phyloP scores from a whole-genome alignment of 352 stramenopile species.

The Globisporangium parvum region DNA sequence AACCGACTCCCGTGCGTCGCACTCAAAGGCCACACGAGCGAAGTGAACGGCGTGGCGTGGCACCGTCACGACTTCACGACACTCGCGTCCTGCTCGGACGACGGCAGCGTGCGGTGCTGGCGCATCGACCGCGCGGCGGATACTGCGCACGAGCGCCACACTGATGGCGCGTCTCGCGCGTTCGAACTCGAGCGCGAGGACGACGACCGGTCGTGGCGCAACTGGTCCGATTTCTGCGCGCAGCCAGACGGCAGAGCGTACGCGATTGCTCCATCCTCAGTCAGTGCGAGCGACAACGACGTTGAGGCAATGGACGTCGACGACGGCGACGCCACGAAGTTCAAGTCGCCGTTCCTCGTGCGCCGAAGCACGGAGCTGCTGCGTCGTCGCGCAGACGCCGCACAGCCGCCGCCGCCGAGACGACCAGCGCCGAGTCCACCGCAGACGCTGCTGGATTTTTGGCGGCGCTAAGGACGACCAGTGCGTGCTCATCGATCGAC shows the following conservation, averaged over 20 bases:
- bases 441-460: constrained; percentile 40
- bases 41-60: constrained; percentile 69
- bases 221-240: constrained; percentile 14
- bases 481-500: neutral
- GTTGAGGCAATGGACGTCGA: constrained; percentile 12
- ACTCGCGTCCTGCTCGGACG: constrained; percentile 56
- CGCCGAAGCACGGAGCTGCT: constrained; percentile 1
- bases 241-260: constrained; percentile 14
- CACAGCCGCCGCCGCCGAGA: constrained; percentile 9
- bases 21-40: constrained; percentile 52
- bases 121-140: constrained; percentile 3
- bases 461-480: constrained; percentile 14
- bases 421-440: constrained; percentile 1
- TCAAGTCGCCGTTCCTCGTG: constrained; percentile 21
- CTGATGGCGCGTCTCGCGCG: neutral
- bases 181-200: constrained; percentile 2
- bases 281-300: neutral
- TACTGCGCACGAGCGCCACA: neutral
- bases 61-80: constrained; percentile 38
- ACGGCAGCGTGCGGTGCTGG: constrained; percentile 55
- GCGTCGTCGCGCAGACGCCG: constrained; percentile 17
- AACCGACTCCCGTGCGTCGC: constrained; percentile 24
- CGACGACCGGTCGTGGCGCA: constrained; percentile 8
- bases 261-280: constrained; percentile 4
- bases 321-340: neutral